phyloP scores from a whole-genome alignment of 2,329 filamentous ascomycete species.

The Colletotrichum nymphaeae region DNA sequence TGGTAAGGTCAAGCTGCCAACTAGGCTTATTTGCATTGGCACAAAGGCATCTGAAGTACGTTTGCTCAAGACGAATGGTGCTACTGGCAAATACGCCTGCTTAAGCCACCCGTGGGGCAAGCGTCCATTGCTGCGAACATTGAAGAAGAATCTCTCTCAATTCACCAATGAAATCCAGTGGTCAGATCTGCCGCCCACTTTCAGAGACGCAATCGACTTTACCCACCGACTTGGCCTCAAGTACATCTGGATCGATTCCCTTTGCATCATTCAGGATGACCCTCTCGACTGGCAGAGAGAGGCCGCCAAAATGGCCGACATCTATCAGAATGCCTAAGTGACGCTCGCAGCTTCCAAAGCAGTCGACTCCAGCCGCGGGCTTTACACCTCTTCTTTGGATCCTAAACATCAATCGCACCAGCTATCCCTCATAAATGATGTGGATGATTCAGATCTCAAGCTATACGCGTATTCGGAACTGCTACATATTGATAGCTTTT shows the following conservation, averaged over 20 bases:
- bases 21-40: too few relatives aligned
- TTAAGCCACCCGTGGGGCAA: conserved; percentile 33
- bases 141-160: background rate
- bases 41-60: too few relatives aligned
- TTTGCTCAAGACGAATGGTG: too few relatives aligned
- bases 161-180: background rate
- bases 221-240: conserved; percentile 28
- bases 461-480: too few relatives aligned
- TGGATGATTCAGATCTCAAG: background rate
- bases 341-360: conserved; percentile 19
- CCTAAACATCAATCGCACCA: too few relatives aligned
- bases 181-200: conserved; percentile 20
- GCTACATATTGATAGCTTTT: background rate
- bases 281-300: conserved; percentile 34
- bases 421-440: background rate
- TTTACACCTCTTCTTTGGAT: background rate
- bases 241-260: conserved; percentile 38
- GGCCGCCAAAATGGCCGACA: conserved; percentile 20
- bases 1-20: too few relatives aligned
- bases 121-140: too few relatives aligned
- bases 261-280: conserved; percentile 38
- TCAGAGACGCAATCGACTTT: conserved; percentile 26
- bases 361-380: background rate
- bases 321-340: conserved; percentile 20
- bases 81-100: background rate